A percentile compares a stretch with the other conserved stretches of the same genome.
These are phyloP conservation scores for Helotiales sp. DNA, from an alignment of 2,329 filamentous ascomycete species.

Conservation along the genomic window DNA sequence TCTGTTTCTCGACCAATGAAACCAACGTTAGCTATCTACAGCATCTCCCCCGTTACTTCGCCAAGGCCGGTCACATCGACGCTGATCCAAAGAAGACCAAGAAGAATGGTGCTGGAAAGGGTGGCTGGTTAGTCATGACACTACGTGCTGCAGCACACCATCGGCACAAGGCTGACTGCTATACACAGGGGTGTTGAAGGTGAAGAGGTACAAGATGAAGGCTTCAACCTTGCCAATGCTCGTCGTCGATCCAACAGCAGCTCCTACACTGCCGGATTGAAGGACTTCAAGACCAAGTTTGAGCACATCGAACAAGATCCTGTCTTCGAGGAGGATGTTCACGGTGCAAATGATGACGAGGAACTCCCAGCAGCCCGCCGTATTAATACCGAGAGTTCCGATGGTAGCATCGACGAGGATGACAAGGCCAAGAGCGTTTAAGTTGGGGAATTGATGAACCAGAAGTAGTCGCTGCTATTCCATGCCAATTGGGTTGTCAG, in stretches of 20 bases:
- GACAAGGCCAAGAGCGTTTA: slow-evolving; percentile 50
- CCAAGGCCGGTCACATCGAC: slow-evolving; percentile 81
- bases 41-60: slow-evolving; percentile 88
- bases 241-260: slow-evolving; percentile 94
- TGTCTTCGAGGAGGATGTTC: slow-evolving; percentile 86
- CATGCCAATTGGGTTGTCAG: slow-evolving; percentile 19
- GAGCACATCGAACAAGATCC: slow-evolving; percentile 88
- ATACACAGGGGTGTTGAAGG: slow-evolving; percentile 76
- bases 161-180: slow-evolving; percentile 28
- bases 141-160: slow-evolving; percentile 1
- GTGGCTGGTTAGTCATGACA: slow-evolving; percentile 77
- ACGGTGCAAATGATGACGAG: slow-evolving; percentile 59
- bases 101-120: slow-evolving; percentile 92
- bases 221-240: slow-evolving; percentile 82
- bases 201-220: slow-evolving; percentile 82
- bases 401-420: slow-evolving; percentile 43
- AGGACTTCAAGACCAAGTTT: slow-evolving; percentile 95
- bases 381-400: slow-evolving; percentile 42
- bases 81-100: slow-evolving; percentile 91
- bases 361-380: slow-evolving; percentile 38
- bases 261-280: slow-evolving; percentile 69
- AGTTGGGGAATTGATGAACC: slow-evolving; percentile 6
- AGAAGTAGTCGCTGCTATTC: slow-evolving; percentile 33
- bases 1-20: slow-evolving; percentile 9
- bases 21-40: slow-evolving; percentile 48